Base-by-base conservation (phyloP, 306 rosid species). In the Acacia confusa region DNA sequence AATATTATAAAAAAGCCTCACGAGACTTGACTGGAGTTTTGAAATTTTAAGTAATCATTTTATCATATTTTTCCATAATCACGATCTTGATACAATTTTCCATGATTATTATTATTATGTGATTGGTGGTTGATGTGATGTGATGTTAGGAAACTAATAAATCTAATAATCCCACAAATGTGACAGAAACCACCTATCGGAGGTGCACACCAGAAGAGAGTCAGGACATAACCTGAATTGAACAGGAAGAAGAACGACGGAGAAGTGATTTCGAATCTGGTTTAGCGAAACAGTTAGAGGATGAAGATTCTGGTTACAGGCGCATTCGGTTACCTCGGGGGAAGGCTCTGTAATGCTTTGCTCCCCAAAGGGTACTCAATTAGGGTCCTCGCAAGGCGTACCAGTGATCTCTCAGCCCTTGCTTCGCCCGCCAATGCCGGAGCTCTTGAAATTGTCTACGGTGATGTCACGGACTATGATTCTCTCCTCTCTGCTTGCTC, bases 321-420 rank as follows among this genome's bases (percentile, higher is more conserved):
- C 38, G 98, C 98, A 57, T 90, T 97, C 17, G 98, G 99, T 73
- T 93, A 85, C 84, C 81, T 93, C 0, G 99, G 98, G 1, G 99
- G 99, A 10, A 89, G 86, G 85, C 87, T 95, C 25, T 93, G 99
- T 72, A 74, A 77, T 71, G 86, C 86, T 4, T 92, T 95, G 17
- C 78, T 90, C 64, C 87, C 52, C 6, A 85, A 79, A 57, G 94
- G 96, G 19, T 82, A 87, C 88, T 70, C 96, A 61, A 85, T 95
- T 24, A 86, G 95, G 38, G 91, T 89, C 44, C 85, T 95, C 74
- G 98, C 86, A 28, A 91, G 99, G 64, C 90, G 84, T 55, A 90
- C 96, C 87, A 95, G 98, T 83, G 96, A 95, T 74, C 88, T 90
- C 74, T 92, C 96, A 47, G 19, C 85, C 57, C 92, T 95, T 22